Base-by-base conservation (phyloP, 305 asterid genomes). In the Salvia sclarea region DNA sequence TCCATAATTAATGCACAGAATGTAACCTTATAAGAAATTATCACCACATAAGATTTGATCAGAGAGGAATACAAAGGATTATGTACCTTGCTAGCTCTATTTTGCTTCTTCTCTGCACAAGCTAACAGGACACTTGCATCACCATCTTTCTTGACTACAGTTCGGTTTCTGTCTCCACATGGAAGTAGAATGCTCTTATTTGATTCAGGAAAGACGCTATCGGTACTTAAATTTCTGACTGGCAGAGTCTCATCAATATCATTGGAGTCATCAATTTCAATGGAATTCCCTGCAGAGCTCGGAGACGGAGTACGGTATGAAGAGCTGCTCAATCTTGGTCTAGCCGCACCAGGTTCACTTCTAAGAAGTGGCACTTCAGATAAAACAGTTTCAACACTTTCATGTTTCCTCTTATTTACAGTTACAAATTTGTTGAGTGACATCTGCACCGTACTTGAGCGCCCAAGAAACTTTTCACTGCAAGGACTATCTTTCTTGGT, bases 281-380 rank as follows among this genome's bases (percentile, higher is more conserved):
- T 72, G 55, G 56, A 53, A 49, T 79, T 73, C 28, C 66, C 77
- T 25, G 81, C 79, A 70, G 86, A 75, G 67, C 66, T 82, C 53
- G 76, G 58, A 52, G 70, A 63, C 61, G 78, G 64, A 60, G 61
- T 65, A 33, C 45, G 69, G 73, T 74, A 75, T 49, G 60, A 61
- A 49, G 81, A 64, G 82, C 69, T 75, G 61, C 64, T 66, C 54
- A 84, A 90, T 43, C 64, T 73, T 60, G 74, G 78, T 68, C 79
- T 75, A 70, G 70, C 59, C 31, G 37, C 40, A 58, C 69, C 25
- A 66, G 79, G 83, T 74, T 88, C 85, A 74, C 75, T 86, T 85
- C 99, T 84, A 66, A 91, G 98, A 59, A 95, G 78, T 22, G 99
- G 98, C 55, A 83, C 75, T 80, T 95, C 99, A 75, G 98, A 87